phyloP scores from a whole-genome alignment of 805 yeast species.

The Cephaloascus fragrans region DNA sequence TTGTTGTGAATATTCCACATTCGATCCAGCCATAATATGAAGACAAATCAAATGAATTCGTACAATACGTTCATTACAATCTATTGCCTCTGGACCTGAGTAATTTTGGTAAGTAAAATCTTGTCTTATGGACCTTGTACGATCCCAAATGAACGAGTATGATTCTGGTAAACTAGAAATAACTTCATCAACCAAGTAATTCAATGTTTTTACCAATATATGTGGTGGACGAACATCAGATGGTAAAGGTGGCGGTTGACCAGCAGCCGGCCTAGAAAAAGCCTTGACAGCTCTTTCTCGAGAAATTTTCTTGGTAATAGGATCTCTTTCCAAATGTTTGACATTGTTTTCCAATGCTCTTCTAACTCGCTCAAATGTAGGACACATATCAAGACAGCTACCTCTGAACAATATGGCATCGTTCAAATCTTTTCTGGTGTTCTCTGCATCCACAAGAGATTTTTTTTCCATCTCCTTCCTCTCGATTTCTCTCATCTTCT shows the following conservation, averaged over 20 bases:
- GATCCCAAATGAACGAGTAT: constrained; percentile 92
- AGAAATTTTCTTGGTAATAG: constrained; percentile 42
- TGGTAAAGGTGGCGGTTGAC: constrained; percentile 95
- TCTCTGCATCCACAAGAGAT: constrained; percentile 84
- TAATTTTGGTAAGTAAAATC: constrained; percentile 95
- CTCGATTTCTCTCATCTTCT: constrained; percentile 64
- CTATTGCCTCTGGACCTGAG: constrained; percentile 87
- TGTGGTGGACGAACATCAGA: constrained; percentile 95
- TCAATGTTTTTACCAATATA: constrained; percentile 53
- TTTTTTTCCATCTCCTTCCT: constrained; percentile 67
- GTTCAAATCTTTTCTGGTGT: constrained; percentile 67
- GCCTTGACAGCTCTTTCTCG: constrained; percentile 69
- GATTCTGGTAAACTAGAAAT: constrained; percentile 67
- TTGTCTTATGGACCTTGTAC: constrained; percentile 93
- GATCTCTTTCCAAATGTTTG: constrained; percentile 64
- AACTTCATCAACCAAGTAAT: constrained; percentile 58
- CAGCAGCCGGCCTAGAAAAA: constrained; percentile 95
- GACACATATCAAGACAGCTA: constrained; percentile 91
- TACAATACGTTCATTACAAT: constrained; percentile 86
- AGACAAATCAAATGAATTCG: constrained; percentile 75
- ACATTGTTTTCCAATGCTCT: constrained; percentile 84
- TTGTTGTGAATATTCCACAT: constrained; percentile 75
- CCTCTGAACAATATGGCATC: constrained; percentile 88
- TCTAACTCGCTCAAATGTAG: constrained; percentile 82
- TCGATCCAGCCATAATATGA: constrained; percentile 75